Evolutionary conservation across 148 eudicot species (phyloP).

Genomic region (Diospyros lotus): DNA sequence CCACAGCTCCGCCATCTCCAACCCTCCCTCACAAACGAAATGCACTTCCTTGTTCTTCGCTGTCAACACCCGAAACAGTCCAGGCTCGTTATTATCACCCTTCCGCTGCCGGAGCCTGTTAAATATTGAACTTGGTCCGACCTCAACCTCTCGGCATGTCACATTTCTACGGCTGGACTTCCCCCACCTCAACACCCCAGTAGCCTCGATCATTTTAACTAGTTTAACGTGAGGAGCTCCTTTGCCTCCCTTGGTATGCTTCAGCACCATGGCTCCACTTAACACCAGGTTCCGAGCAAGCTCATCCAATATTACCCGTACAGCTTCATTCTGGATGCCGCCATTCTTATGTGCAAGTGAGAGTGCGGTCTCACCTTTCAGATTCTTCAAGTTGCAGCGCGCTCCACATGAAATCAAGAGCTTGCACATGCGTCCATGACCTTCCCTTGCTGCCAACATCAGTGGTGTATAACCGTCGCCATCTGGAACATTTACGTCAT

Average conservation of each 20-base stretch:
- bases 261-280: constrained; percentile 43
- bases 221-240: constrained; percentile 67
- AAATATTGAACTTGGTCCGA: constrained; percentile 64
- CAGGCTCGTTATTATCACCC: constrained; percentile 48
- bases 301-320: constrained; percentile 52
- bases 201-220: constrained; percentile 39
- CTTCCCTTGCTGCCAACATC: constrained; percentile 85
- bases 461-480: constrained; percentile 77
- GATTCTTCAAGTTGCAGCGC: constrained; percentile 34
- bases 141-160: constrained; percentile 49
- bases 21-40: constrained; percentile 75
- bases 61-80: constrained; percentile 72
- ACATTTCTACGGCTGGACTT: constrained; percentile 63
- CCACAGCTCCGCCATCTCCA: constrained; percentile 79
- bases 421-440: constrained; percentile 50
- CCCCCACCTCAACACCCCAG: constrained; percentile 73
- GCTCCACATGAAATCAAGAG: constrained; percentile 61
- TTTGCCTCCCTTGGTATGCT: constrained; percentile 82
- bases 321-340: constrained; percentile 35
- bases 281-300: constrained; percentile 59
- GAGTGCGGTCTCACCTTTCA: constrained; percentile 65
- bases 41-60: constrained; percentile 78
- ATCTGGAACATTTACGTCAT: constrained; percentile 58
- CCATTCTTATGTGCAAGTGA: constrained; percentile 44
- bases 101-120: constrained; percentile 45